Base-by-base conservation (phyloP, 1,284 basidiomycete species). In the Afroboletus lepidellus region DNA sequence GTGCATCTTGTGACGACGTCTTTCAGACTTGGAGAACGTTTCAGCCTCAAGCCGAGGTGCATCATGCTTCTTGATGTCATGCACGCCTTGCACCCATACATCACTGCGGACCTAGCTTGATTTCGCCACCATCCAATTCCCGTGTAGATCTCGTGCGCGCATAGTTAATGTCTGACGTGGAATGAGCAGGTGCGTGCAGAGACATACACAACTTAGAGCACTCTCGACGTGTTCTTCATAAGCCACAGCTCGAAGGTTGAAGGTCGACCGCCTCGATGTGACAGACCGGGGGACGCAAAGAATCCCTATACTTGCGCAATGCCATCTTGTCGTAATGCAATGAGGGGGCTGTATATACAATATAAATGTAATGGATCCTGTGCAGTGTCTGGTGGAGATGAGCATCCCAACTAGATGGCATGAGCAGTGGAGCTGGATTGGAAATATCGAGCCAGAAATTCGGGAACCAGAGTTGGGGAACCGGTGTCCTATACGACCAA, bases 181-280 rank as follows among this genome's bases (percentile, higher is more conserved):
- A 45, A 27, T 27, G 41, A 37, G 30, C 1, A 42, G 48, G 51
- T 42, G 50, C 25, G 50, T 65, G 45, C 54, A 49, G 11, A 38
- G 20, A 51, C 56, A 48, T 45, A 56, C 48, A 56, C 48, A 18
- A 58, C 37, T 34, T 38, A 7, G 45, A 53, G 47, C 41, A 37
- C 55, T 41, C 42, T 51, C 50, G 59, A 61, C 53, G 46, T 64
- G 63, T 62, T 52, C 50, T 67, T 67, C 65, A 63, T 65, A 32
- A 45, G 8, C 57, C 57, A 60, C 49, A 57, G 2, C 42, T 37
- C 21, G 23, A 37, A 32, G 34, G 30, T 30, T 34, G 24, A 47
- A 46, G 5, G 25, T 29, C 34, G 33, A 27, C 39, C 23, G n/a
- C 41, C 43, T 39, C 8, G 50, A 51, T 39, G 52, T 66, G 60